Conservation (phyloP, 164 flowering plant species). For the Dillenia suffruticosa region DNA sequence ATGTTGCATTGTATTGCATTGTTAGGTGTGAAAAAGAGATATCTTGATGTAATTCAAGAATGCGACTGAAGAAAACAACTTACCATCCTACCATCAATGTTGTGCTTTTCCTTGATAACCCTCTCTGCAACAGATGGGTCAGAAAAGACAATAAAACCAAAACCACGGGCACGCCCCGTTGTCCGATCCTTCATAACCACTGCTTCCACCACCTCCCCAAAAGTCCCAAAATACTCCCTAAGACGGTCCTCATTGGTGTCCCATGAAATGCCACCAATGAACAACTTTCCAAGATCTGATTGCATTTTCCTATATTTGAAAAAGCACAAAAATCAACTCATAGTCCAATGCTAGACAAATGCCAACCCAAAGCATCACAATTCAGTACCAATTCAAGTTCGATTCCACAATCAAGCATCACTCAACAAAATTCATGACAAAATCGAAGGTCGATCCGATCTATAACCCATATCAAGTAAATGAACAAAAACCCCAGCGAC, state of each 20-base stretch:
- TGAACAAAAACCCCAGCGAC: background rate
- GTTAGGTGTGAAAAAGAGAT: background rate
- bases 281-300: conserved; percentile 85
- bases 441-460: conserved; percentile 5
- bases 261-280: conserved; percentile 94
- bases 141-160: conserved; percentile 82
- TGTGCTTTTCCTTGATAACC: conserved; percentile 76
- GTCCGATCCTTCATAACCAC: conserved; percentile 88
- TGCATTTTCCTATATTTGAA: conserved; percentile 51
- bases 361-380: background rate
- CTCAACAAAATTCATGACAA: background rate
- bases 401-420: background rate
- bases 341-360: background rate
- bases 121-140: conserved; percentile 85
- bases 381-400: background rate
- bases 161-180: conserved; percentile 90
- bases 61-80: conserved; percentile 22
- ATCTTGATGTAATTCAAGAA: background rate
- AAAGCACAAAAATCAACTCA: background rate
- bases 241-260: conserved; percentile 83
- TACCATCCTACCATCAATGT: conserved; percentile 82
- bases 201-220: conserved; percentile 89
- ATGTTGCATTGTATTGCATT: background rate
- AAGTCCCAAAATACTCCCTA: conserved; percentile 62
- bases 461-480: background rate